Percentiles rank a stretch among this genome's conserved stretches.
Conservation (phyloP, 495 filamentous ascomycete genomes). For the Talaromyces wortmannii region DNA sequence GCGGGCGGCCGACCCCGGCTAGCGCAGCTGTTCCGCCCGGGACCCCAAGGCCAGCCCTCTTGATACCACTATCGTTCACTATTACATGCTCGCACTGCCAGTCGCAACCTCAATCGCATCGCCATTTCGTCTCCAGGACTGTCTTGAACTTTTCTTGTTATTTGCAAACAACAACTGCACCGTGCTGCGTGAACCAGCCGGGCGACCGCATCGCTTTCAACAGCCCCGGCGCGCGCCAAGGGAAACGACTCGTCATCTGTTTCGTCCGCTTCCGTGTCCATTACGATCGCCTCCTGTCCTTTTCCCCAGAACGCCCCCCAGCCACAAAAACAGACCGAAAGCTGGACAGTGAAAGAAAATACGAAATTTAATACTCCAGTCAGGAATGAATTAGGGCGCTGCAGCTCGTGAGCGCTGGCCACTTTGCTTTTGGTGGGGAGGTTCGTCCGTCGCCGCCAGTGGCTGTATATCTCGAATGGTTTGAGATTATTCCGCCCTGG, state of each 20-base stretch:
- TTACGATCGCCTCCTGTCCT: neutral
- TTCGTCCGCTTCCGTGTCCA: neutral
- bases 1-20: neutral
- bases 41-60: neutral
- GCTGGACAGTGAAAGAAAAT: too few relatives aligned
- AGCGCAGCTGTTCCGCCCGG: neutral
- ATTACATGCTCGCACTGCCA: too few relatives aligned
- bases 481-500: slow-evolving; percentile 20
- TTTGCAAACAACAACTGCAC: too few relatives aligned
- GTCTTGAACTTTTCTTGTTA: too few relatives aligned
- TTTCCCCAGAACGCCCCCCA: neutral
- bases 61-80: neutral
- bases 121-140: neutral
- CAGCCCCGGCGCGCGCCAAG: neutral
- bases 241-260: neutral
- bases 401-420: slow-evolving; percentile 1
- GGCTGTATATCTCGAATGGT: slow-evolving; percentile 39
- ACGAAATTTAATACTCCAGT: neutral
- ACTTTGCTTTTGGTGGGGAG: slow-evolving; percentile 3
- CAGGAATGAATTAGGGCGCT: neutral
- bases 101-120: neutral
- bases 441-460: slow-evolving; percentile 5
- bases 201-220: too few relatives aligned
- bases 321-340: too few relatives aligned
- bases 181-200: too few relatives aligned